A percentile compares a stretch with the other conserved stretches of the same genome.
Conservation (phyloP, 176 grass and related monocot genomes). For the Melocanna baccifera region DNA sequence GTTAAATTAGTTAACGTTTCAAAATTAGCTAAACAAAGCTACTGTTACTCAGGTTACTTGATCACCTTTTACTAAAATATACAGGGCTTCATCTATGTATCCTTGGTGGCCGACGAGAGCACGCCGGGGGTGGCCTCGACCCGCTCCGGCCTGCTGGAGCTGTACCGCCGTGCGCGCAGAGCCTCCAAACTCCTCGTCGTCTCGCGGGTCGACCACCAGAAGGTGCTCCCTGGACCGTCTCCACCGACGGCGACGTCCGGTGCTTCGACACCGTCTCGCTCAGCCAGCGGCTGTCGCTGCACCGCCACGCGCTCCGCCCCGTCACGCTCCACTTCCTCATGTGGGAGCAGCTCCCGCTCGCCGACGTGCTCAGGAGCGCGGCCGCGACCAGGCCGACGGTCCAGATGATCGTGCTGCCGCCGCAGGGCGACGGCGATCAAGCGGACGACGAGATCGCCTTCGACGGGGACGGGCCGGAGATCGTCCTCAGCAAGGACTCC, state of each 20-base stretch:
- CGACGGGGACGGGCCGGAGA: slow-evolving; percentile 32
- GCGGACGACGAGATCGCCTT: slow-evolving; percentile 13
- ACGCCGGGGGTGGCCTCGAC: slow-evolving; percentile 46
- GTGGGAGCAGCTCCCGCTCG: slow-evolving; percentile 49
- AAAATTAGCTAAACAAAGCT: too few relatives aligned
- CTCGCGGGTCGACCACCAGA: too few relatives aligned
- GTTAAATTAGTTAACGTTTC: too few relatives aligned
- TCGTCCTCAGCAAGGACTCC: slow-evolving; percentile 24
- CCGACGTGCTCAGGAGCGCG: background rate
- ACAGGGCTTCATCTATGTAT: slow-evolving; percentile 35
- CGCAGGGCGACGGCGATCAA: background rate
- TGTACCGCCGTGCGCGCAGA: too few relatives aligned
- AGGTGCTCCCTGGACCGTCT: too few relatives aligned
- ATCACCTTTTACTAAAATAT: too few relatives aligned
- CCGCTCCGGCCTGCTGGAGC: too few relatives aligned
- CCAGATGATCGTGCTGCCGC: background rate
- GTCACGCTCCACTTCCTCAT: slow-evolving; percentile 81
- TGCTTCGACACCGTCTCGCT: slow-evolving; percentile 96
- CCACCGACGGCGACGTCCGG: slow-evolving; percentile 65
- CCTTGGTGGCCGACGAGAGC: slow-evolving; percentile 62
- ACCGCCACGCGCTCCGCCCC: slow-evolving; percentile 79
- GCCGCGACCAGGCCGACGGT: background rate
- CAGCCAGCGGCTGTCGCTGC: slow-evolving; percentile 91
- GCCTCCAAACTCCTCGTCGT: too few relatives aligned
- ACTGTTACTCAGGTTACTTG: too few relatives aligned